These are phyloP conservation scores for Fusarium equiseti DNA, from an alignment of 2,329 filamentous ascomycete genomes.

Conservation along the genomic window DNA sequence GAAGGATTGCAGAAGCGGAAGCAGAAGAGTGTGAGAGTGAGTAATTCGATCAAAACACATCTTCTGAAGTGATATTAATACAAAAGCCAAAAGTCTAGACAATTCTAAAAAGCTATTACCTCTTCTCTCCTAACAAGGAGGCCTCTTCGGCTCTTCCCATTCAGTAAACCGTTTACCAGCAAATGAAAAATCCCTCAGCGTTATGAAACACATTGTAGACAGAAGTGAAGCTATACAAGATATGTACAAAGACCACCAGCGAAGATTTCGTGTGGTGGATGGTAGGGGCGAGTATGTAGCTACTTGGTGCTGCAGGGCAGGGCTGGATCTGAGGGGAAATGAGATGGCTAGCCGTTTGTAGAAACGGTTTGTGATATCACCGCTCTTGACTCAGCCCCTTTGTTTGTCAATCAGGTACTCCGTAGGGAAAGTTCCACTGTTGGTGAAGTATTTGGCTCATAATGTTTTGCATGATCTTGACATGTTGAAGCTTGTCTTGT, in stretches of 20 bases:
- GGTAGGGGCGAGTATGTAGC: slow-evolving; percentile 28
- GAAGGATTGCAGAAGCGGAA: neutral
- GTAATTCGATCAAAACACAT: neutral
- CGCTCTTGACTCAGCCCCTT: slow-evolving; percentile 25
- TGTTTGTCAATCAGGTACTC: neutral
- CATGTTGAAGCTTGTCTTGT: slow-evolving; percentile 18
- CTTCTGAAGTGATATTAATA: slow-evolving; percentile 16
- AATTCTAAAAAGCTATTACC: slow-evolving; percentile 1
- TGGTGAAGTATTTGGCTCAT: slow-evolving; percentile 31
- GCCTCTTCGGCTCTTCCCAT: slow-evolving; percentile 26
- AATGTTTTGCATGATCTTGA: slow-evolving; percentile 14
- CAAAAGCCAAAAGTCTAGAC: slow-evolving; percentile 26
- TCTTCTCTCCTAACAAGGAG: slow-evolving; percentile 16
- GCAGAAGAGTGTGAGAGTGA: neutral
- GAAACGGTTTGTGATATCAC: slow-evolving; percentile 25
- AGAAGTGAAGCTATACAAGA: slow-evolving; percentile 37
- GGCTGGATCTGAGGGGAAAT: slow-evolving; percentile 19
- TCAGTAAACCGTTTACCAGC: neutral
- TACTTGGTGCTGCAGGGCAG: slow-evolving; percentile 32
- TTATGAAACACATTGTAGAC: slow-evolving; percentile 31
- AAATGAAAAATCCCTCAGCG: slow-evolving; percentile 35
- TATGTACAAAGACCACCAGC: slow-evolving; percentile 29
- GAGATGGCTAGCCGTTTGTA: slow-evolving; percentile 27
- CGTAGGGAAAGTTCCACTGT: too few species aligned
- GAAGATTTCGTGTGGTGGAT: slow-evolving; percentile 35